Evolutionary conservation across 2,329 filamentous ascomycete species (phyloP).

Genomic region (Mycosphaerella sp.): DNA sequence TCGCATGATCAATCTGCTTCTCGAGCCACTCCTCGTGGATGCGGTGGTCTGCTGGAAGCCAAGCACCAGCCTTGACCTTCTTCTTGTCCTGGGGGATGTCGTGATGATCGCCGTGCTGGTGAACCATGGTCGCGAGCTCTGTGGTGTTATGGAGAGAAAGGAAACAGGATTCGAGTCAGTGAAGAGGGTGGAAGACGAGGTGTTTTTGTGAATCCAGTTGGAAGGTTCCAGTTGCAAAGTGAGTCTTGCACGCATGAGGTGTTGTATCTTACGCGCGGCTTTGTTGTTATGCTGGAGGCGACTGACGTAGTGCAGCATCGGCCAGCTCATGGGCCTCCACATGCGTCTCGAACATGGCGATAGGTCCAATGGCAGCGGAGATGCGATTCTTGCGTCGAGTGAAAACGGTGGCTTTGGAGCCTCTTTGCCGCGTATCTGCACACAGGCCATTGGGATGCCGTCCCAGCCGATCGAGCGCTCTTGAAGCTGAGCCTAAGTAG

Average conservation of each 20-base stretch:
- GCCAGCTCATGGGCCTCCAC: neutral
- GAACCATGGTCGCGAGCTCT: conserved; percentile 22
- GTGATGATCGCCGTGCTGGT: conserved; percentile 40
- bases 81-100: conserved; percentile 47
- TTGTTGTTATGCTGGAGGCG: too few species aligned
- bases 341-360: neutral
- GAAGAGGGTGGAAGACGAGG: neutral
- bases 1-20: conserved; percentile 50
- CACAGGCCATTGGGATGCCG: conserved; percentile 29
- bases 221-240: too few species aligned
- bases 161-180: neutral
- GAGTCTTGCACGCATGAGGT: too few species aligned
- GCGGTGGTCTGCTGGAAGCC: conserved; percentile 59
- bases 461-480: neutral
- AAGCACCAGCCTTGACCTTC: conserved; percentile 48
- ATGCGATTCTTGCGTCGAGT: neutral
- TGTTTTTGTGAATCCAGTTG: neutral
- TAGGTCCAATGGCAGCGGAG: conserved; percentile 1
- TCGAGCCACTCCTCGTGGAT: conserved; percentile 59
- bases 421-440: neutral
- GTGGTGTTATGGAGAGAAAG: neutral
- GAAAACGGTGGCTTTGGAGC: neutral
- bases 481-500: too few species aligned
- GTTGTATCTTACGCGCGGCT: too few species aligned
- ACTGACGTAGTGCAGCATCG: neutral